Evolutionary conservation across 805 yeast genomes (phyloP).

Genomic region (Nakazawaea laoshanensis): DNA sequence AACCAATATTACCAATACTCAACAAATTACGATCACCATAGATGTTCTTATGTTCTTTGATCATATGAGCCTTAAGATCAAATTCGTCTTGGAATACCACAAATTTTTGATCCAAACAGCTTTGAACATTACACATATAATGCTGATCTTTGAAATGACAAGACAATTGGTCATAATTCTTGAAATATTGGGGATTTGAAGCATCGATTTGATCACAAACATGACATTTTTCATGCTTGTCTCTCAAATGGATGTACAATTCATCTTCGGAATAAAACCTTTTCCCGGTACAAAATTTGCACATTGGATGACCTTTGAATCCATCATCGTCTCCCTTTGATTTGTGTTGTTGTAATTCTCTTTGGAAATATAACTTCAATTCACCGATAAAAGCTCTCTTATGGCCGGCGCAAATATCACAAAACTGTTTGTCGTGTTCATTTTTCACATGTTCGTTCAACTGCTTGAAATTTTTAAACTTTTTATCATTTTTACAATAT

Average conservation of each 20-base stretch:
- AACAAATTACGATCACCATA: conserved; percentile 30
- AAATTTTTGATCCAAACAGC: conserved; percentile 82
- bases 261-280: conserved; percentile 89
- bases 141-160: conserved; percentile 70
- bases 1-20: conserved; percentile 24
- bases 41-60: conserved; percentile 67
- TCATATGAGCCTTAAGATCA: conserved; percentile 82
- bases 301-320: conserved; percentile 82
- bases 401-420: conserved; percentile 70
- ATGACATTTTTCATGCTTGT: conserved; percentile 80
- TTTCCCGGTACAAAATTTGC: conserved; percentile 68
- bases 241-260: conserved; percentile 70
- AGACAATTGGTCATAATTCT: conserved; percentile 65
- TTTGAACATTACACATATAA: conserved; percentile 65
- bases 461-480: conserved; percentile 42
- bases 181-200: conserved; percentile 63
- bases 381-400: conserved; percentile 76
- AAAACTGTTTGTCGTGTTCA: conserved; percentile 56
- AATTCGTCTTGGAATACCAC: conserved; percentile 85
- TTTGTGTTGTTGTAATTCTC: conserved; percentile 64
- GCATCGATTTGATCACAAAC: conserved; percentile 71
- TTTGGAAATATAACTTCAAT: conserved; percentile 48
- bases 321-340: conserved; percentile 68
- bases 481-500: conserved; percentile 23
- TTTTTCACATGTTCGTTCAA: conserved; percentile 56